A percentile compares a stretch with the other conserved stretches of the same genome.
Evolutionary conservation across 164 flowering plant species (phyloP).

Genomic region (Dillenia suffruticosa): DNA sequence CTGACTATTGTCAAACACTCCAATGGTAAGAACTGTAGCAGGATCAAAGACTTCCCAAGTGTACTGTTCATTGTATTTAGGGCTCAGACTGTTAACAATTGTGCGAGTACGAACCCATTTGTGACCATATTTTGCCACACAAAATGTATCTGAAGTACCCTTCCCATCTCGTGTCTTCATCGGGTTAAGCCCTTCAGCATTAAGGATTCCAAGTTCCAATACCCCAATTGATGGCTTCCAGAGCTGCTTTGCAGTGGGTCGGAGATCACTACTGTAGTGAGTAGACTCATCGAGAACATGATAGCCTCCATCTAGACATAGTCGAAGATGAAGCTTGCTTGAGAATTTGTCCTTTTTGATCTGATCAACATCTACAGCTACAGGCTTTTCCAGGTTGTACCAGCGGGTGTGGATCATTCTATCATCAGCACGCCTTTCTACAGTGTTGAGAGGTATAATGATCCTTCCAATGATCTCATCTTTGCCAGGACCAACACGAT

Average conservation of each 20-base stretch:
- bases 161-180: constrained; percentile 81
- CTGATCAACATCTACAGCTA: constrained; percentile 68
- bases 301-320: constrained; percentile 91
- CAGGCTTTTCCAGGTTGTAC: constrained; percentile 79
- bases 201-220: constrained; percentile 80
- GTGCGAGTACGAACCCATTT: constrained; percentile 91
- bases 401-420: constrained; percentile 68
- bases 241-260: constrained; percentile 86
- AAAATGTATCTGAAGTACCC: constrained; percentile 83
- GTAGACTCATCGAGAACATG: constrained; percentile 95
- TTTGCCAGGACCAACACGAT: constrained; percentile 78
- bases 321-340: constrained; percentile 63
- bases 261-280: constrained; percentile 88
- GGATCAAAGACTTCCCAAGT: constrained; percentile 94
- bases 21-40: constrained; percentile 74
- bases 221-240: constrained; percentile 83
- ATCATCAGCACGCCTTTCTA: constrained; percentile 88
- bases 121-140: constrained; percentile 87
- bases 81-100: constrained; percentile 51
- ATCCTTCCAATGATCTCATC: constrained; percentile 86
- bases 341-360: constrained; percentile 80
- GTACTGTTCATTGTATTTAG: constrained; percentile 86
- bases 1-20: constrained; percentile 84
- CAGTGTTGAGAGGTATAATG: constrained; percentile 48
- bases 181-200: constrained; percentile 76